A percentile compares a stretch with the other conserved stretches of the same genome.
Evolutionary conservation across 176 grass and related monocot genomes (phyloP).

Genomic region (Cenchrus americanus): DNA sequence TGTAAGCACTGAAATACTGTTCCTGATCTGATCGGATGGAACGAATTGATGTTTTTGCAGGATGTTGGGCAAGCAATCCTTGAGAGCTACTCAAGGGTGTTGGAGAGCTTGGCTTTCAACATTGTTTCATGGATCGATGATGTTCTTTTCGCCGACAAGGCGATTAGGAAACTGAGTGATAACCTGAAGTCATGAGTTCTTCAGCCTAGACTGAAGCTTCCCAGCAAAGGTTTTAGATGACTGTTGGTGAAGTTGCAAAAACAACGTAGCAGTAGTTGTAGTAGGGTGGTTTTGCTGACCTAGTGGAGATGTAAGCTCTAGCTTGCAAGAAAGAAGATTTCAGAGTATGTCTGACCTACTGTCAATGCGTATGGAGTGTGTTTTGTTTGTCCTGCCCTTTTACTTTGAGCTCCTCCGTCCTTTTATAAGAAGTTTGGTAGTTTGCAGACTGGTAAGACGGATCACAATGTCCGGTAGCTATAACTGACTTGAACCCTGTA

Average conservation of each 20-base stretch:
- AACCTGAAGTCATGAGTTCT: neutral
- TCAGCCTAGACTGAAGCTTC: conserved; percentile 28
- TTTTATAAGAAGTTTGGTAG: neutral
- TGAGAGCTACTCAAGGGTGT: conserved; percentile 97
- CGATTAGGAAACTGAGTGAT: conserved; percentile 48
- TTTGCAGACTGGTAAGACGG: neutral
- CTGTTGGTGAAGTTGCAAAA: conserved; percentile 38
- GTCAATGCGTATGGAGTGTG: conserved; percentile 11
- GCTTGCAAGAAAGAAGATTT: conserved; percentile 37
- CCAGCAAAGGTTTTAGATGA: conserved; percentile 29
- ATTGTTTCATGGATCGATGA: conserved; percentile 93
- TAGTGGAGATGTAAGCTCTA: conserved; percentile 38
- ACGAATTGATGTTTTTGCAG: conserved; percentile 18
- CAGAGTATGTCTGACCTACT: conserved; percentile 37
- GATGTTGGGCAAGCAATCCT: conserved; percentile 95
- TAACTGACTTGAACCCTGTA: neutral
- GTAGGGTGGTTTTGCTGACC: conserved; percentile 50
- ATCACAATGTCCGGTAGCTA: neutral
- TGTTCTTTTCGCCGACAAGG: conserved; percentile 75
- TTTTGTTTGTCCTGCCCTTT: neutral
- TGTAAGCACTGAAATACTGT: neutral
- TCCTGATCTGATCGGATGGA: conserved; percentile 20
- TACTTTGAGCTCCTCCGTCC: neutral
- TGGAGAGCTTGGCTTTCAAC: conserved; percentile 96
- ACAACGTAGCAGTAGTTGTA: conserved; percentile 25